A percentile compares a stretch with the other conserved stretches of the same genome.
Conservation (phyloP, 371 early-diverging fungal species). For the Mortierella sp. region DNA sequence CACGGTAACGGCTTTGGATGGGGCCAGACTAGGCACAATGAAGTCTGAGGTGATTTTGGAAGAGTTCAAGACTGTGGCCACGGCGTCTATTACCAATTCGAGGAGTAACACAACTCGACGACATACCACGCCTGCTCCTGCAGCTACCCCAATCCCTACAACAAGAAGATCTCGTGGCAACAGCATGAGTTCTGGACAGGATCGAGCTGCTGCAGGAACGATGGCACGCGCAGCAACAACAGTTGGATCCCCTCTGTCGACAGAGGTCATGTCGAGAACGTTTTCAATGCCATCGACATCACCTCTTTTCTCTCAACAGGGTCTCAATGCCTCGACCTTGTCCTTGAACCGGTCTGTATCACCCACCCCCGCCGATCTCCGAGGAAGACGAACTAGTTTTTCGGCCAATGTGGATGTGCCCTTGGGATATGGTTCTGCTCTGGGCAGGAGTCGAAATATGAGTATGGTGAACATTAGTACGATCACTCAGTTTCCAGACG, state of each 20-base stretch:
- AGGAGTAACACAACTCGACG: constrained; percentile 45
- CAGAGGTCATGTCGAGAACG: constrained; percentile 45
- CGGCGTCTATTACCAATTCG: constrained; percentile 44
- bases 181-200: constrained; percentile 17
- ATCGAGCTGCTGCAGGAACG: constrained; percentile 29
- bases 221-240: constrained; percentile 21
- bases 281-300: constrained; percentile 26
- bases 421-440: constrained; percentile 14
- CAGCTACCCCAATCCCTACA: neutral
- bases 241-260: constrained; percentile 2
- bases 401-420: constrained; percentile 48
- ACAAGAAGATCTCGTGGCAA: constrained; percentile 22
- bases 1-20: constrained; percentile 47
- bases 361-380: constrained; percentile 26
- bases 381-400: constrained; percentile 48
- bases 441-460: constrained; percentile 27
- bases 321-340: constrained; percentile 31
- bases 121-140: constrained; percentile 31
- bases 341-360: constrained; percentile 39
- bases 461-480: constrained; percentile 48
- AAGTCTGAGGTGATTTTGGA: constrained; percentile 46
- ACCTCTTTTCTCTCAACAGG: constrained; percentile 15
- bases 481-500: constrained; percentile 22
- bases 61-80: constrained; percentile 50
- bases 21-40: constrained; percentile 42